Conservation (phyloP, 306 rosid species). For the Medicago ruthenica region DNA sequence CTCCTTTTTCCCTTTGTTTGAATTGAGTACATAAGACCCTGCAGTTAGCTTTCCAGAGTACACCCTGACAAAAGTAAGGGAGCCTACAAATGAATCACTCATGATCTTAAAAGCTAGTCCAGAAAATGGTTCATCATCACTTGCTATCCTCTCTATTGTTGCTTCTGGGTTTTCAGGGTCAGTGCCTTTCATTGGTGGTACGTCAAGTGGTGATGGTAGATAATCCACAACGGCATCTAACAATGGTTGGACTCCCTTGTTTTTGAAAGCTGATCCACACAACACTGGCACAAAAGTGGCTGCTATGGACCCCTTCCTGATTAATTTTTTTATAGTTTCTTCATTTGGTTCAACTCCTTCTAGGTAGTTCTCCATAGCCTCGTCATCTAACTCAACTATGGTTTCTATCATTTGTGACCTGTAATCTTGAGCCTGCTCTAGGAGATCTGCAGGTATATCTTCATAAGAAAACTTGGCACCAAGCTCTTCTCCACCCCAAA, state of each 20-base stretch:
- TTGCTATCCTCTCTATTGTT: constrained; percentile 67
- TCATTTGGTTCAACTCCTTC: constrained; percentile 97
- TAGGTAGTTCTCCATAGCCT: constrained; percentile 82
- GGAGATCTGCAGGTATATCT: constrained; percentile 80
- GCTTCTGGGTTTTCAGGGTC: constrained; percentile 92
- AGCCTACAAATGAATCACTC: constrained; percentile 94
- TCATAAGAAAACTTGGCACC: constrained; percentile 83
- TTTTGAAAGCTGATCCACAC: constrained; percentile 98
- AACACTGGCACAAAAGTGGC: constrained; percentile 82
- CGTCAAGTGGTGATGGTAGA: constrained; percentile 87
- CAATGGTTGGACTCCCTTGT: constrained; percentile 97
- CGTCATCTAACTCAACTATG: constrained; percentile 82
- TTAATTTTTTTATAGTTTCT: constrained; percentile 66
- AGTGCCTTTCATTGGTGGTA: constrained; percentile 92
- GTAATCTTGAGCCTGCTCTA: constrained; percentile 76
- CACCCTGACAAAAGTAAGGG: constrained; percentile 93
- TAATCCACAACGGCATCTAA: constrained; percentile 96
- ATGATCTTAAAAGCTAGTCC: constrained; percentile 98
- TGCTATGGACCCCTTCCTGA: constrained; percentile 79
- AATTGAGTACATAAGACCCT: constrained; percentile 83
- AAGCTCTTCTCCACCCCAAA: constrained; percentile 96
- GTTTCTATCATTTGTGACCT: constrained; percentile 75
- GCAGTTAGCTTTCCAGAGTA: constrained; percentile 85
- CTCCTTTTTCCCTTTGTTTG: constrained; percentile 93
- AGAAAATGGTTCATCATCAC: constrained; percentile 85